These are phyloP conservation scores for Sordariomycetes sp. DNA, from an alignment of 2,329 filamentous ascomycete species.

Conservation along the genomic window DNA sequence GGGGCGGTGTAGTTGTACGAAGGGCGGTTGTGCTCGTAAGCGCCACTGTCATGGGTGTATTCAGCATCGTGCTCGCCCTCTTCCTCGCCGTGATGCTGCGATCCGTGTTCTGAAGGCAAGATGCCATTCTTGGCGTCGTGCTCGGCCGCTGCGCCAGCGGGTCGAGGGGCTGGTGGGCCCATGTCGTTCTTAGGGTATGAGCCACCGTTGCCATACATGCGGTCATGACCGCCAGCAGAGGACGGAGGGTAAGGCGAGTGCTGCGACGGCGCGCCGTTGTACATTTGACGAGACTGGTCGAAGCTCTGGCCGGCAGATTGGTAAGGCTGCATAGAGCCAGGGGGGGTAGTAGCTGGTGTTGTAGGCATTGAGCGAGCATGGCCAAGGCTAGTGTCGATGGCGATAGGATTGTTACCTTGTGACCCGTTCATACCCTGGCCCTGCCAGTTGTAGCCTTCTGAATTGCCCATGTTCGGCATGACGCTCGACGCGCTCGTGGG, in stretches of 20 bases:
- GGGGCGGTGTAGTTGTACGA: conserved; percentile 72
- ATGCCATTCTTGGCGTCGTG: conserved; percentile 63
- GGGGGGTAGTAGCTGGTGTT: conserved; percentile 85
- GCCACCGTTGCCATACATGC: conserved; percentile 58
- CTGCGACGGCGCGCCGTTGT: conserved; percentile 61
- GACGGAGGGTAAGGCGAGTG: conserved; percentile 59
- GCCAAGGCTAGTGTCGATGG: conserved; percentile 64
- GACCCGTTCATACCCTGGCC: conserved; percentile 51
- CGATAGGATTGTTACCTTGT: conserved; percentile 60
- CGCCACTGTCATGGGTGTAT: conserved; percentile 75
- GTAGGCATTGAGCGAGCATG: conserved; percentile 80
- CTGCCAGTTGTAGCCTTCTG: conserved; percentile 75
- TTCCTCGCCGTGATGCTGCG: conserved; percentile 52
- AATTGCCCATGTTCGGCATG: conserved; percentile 62
- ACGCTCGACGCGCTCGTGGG: conserved; percentile 88
- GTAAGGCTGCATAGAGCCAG: conserved; percentile 74
- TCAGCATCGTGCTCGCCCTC: conserved; percentile 72
- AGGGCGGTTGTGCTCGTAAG: conserved; percentile 63
- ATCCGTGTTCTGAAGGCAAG: conserved; percentile 40
- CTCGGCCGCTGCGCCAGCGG: conserved; percentile 50
- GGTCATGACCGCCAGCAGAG: conserved; percentile 48
- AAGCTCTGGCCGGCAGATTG: conserved; percentile 60
- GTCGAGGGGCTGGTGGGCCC: conserved; percentile 66
- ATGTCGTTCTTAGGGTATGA: conserved; percentile 79
- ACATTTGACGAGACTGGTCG: conserved; percentile 69